A percentile compares a stretch with the other conserved stretches of the same genome.
phyloP scores from a whole-genome alignment of 2,329 filamentous ascomycete species.

The Ceratocystis huliohia region DNA sequence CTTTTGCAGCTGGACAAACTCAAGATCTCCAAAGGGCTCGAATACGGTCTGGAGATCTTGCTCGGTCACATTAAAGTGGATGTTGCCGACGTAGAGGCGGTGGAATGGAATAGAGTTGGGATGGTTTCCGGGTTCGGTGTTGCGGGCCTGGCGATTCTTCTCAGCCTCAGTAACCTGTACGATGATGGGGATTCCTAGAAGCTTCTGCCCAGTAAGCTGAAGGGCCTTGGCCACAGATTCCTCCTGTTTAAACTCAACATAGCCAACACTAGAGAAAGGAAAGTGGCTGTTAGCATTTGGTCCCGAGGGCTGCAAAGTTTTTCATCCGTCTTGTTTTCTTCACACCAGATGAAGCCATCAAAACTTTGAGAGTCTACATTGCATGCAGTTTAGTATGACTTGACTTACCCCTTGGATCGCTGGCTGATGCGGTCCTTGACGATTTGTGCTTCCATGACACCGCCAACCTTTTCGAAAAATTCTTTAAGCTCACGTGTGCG shows the following conservation, averaged over 20 bases:
- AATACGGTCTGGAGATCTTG: conserved; percentile 92
- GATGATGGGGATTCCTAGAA: conserved; percentile 97
- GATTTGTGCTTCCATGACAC: conserved; percentile 94
- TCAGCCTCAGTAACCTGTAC: conserved; percentile 97
- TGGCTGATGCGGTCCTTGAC: conserved; percentile 95
- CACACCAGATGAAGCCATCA: no score
- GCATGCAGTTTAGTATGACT: conserved; percentile 26
- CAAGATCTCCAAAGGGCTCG: conserved; percentile 91
- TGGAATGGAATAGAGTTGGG: conserved; percentile 88
- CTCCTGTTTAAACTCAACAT: conserved; percentile 97
- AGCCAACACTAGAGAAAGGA: conserved; percentile 61
- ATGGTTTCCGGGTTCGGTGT: conserved; percentile 54
- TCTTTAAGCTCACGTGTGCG: conserved; percentile 83
- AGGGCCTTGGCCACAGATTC: conserved; percentile 86
- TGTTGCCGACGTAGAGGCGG: conserved; percentile 96
- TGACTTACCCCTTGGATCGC: conserved; percentile 84
- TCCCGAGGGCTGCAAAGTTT: no score
- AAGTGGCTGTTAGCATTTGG: conserved; percentile 29
- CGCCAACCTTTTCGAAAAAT: conserved; percentile 91
- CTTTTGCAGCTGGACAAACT: conserved; percentile 95
- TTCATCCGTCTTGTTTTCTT: no score
- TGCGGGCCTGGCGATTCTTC: conserved; percentile 94
- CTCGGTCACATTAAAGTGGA: conserved; percentile 98
- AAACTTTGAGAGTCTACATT: no score
- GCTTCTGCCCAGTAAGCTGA: conserved; percentile 95